A percentile compares a stretch with the other conserved stretches of the same genome.
Evolutionary conservation across 192 early-diverging fungal genomes (phyloP).

Genomic region (Backusella parvicylindrica): DNA sequence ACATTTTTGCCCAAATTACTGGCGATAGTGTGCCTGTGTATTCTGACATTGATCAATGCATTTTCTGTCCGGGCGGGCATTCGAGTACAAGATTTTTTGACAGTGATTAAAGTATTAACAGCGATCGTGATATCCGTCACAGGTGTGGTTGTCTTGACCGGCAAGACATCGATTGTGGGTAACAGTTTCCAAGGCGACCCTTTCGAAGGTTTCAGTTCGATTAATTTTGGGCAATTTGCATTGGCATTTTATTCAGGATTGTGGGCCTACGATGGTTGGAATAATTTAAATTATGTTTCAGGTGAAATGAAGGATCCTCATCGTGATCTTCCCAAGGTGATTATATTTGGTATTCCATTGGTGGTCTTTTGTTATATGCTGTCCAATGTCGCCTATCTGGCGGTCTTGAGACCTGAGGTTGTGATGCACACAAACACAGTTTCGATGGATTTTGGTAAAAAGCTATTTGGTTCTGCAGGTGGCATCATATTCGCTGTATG

Average conservation of each 20-base stretch:
- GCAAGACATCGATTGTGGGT: conserved; percentile 37
- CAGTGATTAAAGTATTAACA: conserved; percentile 67
- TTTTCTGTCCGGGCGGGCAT: conserved; percentile 61
- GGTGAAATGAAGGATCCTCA: conserved; percentile 83
- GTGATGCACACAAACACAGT: conserved; percentile 63
- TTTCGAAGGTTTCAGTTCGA: conserved; percentile 53
- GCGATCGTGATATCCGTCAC: conserved; percentile 63
- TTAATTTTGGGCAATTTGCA: conserved; percentile 63
- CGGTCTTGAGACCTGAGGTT: conserved; percentile 67
- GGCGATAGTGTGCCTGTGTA: conserved; percentile 54
- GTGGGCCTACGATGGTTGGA: conserved; percentile 66
- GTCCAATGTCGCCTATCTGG: conserved; percentile 81
- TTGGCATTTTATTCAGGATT: conserved; percentile 69
- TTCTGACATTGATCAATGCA: conserved; percentile 64
- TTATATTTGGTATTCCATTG: conserved; percentile 69
- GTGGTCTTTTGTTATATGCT: conserved; percentile 74
- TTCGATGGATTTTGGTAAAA: conserved; percentile 70
- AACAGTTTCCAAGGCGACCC: conserved; percentile 60
- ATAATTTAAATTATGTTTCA: conserved; percentile 77
- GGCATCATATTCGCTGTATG: conserved; percentile 67
- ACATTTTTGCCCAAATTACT: conserved; percentile 48
- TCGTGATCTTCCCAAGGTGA: conserved; percentile 74
- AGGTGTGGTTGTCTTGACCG: conserved; percentile 63
- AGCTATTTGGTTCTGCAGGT: conserved; percentile 62
- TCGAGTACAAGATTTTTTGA: conserved; percentile 69